Percentiles rank a stretch among this genome's conserved stretches.
These are phyloP conservation scores for Nakaseomyces bracarensis DNA, from an alignment of 1,139 yeast genomes.

Conservation along the genomic window DNA sequence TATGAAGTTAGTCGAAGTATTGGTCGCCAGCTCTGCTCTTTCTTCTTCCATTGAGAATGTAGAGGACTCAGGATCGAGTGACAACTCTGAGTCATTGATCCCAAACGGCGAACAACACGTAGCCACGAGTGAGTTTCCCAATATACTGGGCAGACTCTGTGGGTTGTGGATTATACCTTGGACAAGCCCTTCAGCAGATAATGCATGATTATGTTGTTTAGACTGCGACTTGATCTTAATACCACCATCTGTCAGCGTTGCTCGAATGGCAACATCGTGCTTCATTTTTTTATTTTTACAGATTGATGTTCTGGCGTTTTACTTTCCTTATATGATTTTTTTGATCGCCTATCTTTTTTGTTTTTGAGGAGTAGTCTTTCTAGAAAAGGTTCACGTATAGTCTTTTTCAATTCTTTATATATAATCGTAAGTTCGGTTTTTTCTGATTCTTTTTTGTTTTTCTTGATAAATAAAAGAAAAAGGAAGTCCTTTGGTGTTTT, in stretches of 20 bases:
- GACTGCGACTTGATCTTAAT: conserved; percentile 7
- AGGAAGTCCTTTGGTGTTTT: too few species aligned
- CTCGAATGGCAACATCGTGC: conserved; percentile 5
- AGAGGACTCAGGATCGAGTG: conserved; percentile 1
- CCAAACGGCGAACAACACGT: conserved; percentile 6
- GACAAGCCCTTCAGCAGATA: not conserved
- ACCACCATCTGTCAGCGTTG: conserved; percentile 7
- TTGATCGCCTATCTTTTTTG: too few species aligned
- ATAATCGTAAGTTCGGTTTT: too few species aligned
- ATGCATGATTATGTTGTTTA: not conserved
- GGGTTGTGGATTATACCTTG: not conserved
- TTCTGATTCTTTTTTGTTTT: too few species aligned
- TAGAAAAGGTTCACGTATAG: too few species aligned
- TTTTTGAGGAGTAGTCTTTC: too few species aligned
- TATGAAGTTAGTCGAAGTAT: not conserved
- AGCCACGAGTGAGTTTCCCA: conserved; percentile 1
- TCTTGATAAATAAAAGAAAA: too few species aligned
- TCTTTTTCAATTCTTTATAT: too few species aligned
- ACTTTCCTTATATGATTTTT: too few species aligned
- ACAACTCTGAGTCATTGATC: conserved; percentile 5
- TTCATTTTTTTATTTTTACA: not conserved
- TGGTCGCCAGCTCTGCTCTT: not conserved
- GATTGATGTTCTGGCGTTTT: not conserved
- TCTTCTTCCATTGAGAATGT: conserved; percentile 5
- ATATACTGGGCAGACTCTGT: conserved; percentile 1